Evolutionary conservation across 441 rosid genomes (phyloP), one percentile per base, ranked within the genome.

Genomic region (Pelargonium australe): DNA sequence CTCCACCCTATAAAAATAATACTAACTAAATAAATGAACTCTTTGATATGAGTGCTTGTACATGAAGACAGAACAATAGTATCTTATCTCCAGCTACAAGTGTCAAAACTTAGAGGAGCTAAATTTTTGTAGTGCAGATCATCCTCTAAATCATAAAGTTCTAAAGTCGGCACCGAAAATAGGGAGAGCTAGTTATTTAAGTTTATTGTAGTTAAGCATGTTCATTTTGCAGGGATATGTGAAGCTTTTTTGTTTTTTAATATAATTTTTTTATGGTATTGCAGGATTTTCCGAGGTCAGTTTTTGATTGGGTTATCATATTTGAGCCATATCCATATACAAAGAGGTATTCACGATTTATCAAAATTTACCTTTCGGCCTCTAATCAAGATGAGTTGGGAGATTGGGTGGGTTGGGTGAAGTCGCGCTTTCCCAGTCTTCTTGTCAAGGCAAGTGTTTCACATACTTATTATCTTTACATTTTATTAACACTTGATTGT

Each of bases 351-450:
- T 60, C 77, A 8, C 80, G 80, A 73, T 87, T 86, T 66, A 63
- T 78, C 76, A 86, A 82, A 73, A 79, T 85, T 72, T 73, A 75
- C 60, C 82, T 84, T 71, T 81, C 85, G 0, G 84, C 87, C 63
- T 68, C 83, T 34, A 74, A 62, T 45, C 82, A 75, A 41, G 85
- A 85, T 67, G 78, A 72, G 43, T 74, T 87, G 3, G 83, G 81
- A 71, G 76, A 83, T 68, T 84, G 89, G 89, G 85, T 78, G 65
- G 92, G 92, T 69, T 85, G 87, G 92, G 85, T 82, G 31, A 88
- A 80, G 79, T 88, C 89, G 55, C 90, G 82, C 8, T 83, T 87
- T 70, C 85, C 78, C 19, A 63, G 66, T 77, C 87, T 83, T 68
- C 73, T 88, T 20, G 71, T 78, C 28, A 83, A 83, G 84, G 88